Conservation (phyloP, 73 alveolate genomes). For the Blepharisma japonicum region DNA sequence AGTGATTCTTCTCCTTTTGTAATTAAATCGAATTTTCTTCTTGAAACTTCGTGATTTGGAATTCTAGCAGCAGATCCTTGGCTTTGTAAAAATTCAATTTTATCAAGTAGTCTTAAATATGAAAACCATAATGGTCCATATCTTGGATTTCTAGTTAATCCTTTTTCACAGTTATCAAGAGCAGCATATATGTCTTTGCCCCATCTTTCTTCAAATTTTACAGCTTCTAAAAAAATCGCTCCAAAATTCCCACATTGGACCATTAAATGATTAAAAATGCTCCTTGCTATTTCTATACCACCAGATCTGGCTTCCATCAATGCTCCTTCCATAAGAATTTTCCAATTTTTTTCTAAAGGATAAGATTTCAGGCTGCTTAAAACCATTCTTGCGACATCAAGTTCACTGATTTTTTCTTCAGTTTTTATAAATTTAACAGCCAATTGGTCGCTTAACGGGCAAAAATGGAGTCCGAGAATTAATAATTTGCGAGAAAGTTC, state of each 20-base stretch:
- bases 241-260: constrained; percentile 45
- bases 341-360: constrained; percentile 57
- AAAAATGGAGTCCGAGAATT: constrained; percentile 52
- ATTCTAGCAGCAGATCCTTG: constrained; percentile 12
- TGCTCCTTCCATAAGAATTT: constrained; percentile 61
- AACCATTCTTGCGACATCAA: constrained; percentile 42
- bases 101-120: constrained; percentile 43
- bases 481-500: constrained; percentile 46
- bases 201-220: constrained; percentile 37
- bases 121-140: constrained; percentile 66
- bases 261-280: constrained; percentile 40
- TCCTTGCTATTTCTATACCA: constrained; percentile 41
- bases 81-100: constrained; percentile 19
- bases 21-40: constrained; percentile 35
- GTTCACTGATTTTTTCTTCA: constrained; percentile 58
- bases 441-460: constrained; percentile 55
- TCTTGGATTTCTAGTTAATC: constrained; percentile 37
- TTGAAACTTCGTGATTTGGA: background rate
- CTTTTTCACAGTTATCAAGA: constrained; percentile 55
- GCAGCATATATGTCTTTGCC: constrained; percentile 40
- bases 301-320: constrained; percentile 64
- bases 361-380: constrained; percentile 35
- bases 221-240: constrained; percentile 40
- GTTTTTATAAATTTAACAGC: constrained; percentile 49
- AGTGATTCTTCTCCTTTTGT: constrained; percentile 31